Conservation (phyloP, 1,284 basidiomycete genomes). For the Porodaedalea pini region DNA sequence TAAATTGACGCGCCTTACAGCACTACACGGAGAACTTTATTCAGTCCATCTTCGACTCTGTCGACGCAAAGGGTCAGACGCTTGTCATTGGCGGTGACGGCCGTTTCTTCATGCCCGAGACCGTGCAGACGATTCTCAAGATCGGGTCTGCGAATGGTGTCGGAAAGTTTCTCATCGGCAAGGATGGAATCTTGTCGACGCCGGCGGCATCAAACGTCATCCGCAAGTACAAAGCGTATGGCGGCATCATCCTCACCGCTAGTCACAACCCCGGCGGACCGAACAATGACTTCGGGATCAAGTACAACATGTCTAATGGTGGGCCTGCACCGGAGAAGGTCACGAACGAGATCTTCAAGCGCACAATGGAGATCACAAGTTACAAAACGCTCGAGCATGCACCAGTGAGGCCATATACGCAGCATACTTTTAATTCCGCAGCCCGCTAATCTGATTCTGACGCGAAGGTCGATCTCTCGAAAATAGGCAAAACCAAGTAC, state of each 20-base stretch:
- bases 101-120: constrained; percentile 88
- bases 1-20: constrained; percentile 36
- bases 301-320: constrained; percentile 97
- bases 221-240: constrained; percentile 92
- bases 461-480: constrained; percentile 78
- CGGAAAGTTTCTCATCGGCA: constrained; percentile 83
- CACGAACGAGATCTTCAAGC: constrained; percentile 91
- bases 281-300: constrained; percentile 97
- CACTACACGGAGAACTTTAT: constrained; percentile 99
- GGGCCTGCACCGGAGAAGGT: constrained; percentile 95
- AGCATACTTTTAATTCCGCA: not conserved
- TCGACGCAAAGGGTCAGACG: constrained; percentile 79
- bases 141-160: constrained; percentile 92
- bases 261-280: constrained; percentile 98
- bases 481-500: constrained; percentile 76
- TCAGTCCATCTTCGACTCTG: constrained; percentile 91
- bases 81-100: constrained; percentile 97
- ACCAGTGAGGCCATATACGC: constrained; percentile 48
- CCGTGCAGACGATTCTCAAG: constrained; percentile 87
- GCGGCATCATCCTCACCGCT: constrained; percentile 97
- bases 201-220: constrained; percentile 97
- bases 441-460: constrained; percentile 11
- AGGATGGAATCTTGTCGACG: constrained; percentile 91
- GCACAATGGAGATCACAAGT: constrained; percentile 79
- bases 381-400: constrained; percentile 86